Conservation (phyloP, 108 stramenopile species). For the Epipyxis sp. region DNA sequence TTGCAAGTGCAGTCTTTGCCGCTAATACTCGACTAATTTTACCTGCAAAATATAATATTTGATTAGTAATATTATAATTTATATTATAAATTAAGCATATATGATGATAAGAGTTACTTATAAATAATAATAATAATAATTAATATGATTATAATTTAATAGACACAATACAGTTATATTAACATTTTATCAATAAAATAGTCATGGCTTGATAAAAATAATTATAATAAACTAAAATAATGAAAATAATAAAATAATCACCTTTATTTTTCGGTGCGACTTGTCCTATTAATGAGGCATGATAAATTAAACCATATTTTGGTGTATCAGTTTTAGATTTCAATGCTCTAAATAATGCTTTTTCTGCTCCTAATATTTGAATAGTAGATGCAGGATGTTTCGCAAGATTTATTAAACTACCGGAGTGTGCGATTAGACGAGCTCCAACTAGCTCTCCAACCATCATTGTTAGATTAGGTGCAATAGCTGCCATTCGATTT, state of each 20-base stretch:
- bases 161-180: no score
- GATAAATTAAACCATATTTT: slow-evolving; percentile 99
- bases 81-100: no score
- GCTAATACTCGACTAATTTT: slow-evolving; percentile 97
- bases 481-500: slow-evolving; percentile 99
- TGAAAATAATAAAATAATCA: no score
- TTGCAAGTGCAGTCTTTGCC: slow-evolving; percentile 94
- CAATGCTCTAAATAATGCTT: slow-evolving; percentile 99
- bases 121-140: no score
- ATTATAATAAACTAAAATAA: no score
- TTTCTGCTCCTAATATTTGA: slow-evolving; percentile 99
- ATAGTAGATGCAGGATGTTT: slow-evolving; percentile 96
- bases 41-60: no score
- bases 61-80: no score
- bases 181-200: no score
- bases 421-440: slow-evolving; percentile 96
- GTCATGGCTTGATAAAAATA: no score
- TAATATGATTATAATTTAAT: no score
- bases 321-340: slow-evolving; percentile 99
- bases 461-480: slow-evolving; percentile 98
- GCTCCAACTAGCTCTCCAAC: slow-evolving; percentile 98
- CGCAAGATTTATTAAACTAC: slow-evolving; percentile 95
- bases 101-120: no score
- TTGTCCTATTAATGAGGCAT: slow-evolving; percentile 98
- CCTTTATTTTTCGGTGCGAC: slow-evolving; percentile 98